Conservation (phyloP, 106 monocot genomes). For the Dendrobium huoshanense region DNA sequence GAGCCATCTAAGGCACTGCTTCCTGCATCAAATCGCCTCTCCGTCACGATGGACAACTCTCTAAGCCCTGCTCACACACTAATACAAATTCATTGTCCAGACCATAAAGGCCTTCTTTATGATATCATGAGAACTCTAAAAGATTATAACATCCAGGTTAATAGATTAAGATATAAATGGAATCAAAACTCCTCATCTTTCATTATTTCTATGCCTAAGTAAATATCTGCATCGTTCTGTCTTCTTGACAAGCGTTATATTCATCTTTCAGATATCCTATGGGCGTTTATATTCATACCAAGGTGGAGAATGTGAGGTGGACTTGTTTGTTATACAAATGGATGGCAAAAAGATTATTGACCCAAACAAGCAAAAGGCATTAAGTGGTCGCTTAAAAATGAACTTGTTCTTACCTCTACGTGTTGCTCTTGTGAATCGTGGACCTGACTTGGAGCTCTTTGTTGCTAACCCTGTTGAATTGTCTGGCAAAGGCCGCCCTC, state of each 20-base stretch:
- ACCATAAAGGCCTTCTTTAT: constrained; percentile 74
- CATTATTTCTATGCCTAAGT: background rate
- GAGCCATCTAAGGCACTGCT: constrained; percentile 13
- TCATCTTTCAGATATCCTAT: constrained; percentile 51
- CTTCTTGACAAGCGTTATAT: background rate
- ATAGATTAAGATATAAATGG: background rate
- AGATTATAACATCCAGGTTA: constrained; percentile 80
- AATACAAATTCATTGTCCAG: constrained; percentile 56
- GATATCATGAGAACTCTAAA: constrained; percentile 76
- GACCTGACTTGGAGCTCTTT: constrained; percentile 75
- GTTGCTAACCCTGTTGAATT: constrained; percentile 86
- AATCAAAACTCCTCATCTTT: background rate
- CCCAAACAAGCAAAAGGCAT: constrained; percentile 44
- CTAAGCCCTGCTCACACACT: constrained; percentile 65
- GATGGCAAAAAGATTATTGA: constrained; percentile 79
- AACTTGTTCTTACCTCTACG: constrained; percentile 61
- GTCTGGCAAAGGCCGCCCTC: constrained; percentile 76
- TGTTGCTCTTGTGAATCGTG: constrained; percentile 53
- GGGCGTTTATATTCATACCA: constrained; percentile 55
- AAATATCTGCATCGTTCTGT: background rate
- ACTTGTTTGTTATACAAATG: constrained; percentile 70
- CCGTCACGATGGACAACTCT: constrained; percentile 61
- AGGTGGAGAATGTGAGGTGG: constrained; percentile 44
- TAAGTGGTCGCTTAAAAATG: constrained; percentile 54
- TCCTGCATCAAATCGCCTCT: constrained; percentile 8